Percentiles rank a stretch among this genome's conserved stretches.
These are phyloP conservation scores for Calonectria multiphialidica DNA, from an alignment of 2,329 filamentous ascomycete genomes.

Conservation along the genomic window DNA sequence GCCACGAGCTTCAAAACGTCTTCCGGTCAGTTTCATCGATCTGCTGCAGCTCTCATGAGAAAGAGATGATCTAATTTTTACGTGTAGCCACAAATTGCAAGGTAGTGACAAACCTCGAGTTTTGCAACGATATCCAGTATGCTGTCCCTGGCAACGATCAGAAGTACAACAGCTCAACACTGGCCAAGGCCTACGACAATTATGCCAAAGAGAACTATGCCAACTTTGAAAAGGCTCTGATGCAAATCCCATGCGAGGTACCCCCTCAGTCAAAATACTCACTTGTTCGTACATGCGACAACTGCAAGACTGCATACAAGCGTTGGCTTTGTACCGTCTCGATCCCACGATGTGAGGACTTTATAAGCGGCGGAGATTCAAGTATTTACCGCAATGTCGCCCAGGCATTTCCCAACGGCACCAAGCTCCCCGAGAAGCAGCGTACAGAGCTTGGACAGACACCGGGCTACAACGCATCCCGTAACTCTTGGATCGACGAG, in stretches of 20 bases:
- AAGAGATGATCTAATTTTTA: conserved; percentile 16
- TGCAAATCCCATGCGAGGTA: conserved; percentile 88
- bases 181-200: conserved; percentile 83
- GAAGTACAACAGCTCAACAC: conserved; percentile 69
- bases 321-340: conserved; percentile 94
- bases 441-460: conserved; percentile 33
- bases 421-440: conserved; percentile 56
- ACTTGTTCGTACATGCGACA: conserved; percentile 78
- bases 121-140: conserved; percentile 91
- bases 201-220: conserved; percentile 77
- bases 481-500: conserved; percentile 80
- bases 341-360: conserved; percentile 93
- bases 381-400: conserved; percentile 75
- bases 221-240: conserved; percentile 85
- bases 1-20: conserved; percentile 83
- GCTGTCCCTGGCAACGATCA: conserved; percentile 85
- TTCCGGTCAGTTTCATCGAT: conserved; percentile 65
- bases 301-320: conserved; percentile 88
- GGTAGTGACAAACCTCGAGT: conserved; percentile 86
- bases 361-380: conserved; percentile 63
- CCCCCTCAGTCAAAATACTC: conserved; percentile 82
- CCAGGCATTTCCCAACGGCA: conserved; percentile 79
- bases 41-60: not conserved
- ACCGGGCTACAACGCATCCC: conserved; percentile 60
- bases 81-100: conserved; percentile 81